phyloP scores from a whole-genome alignment of 257 asterid species.

The Cynanchum wilfordii region DNA sequence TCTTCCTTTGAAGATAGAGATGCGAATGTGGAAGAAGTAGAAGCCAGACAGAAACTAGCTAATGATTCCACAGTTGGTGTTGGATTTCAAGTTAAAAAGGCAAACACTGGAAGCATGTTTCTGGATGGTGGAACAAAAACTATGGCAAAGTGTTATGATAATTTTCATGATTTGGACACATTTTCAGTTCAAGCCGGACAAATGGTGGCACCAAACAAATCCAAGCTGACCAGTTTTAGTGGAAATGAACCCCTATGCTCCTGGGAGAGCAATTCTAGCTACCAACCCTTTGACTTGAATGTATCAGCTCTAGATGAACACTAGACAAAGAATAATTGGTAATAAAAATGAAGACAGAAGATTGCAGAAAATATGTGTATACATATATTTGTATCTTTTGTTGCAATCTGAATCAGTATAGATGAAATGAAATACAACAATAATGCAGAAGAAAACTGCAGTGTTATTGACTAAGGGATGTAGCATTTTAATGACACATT shows the following conservation, averaged over 20 bases:
- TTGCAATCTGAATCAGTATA: neutral
- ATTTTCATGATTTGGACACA: neutral
- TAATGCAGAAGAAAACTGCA: neutral
- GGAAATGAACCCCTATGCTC: neutral
- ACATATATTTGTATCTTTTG: neutral
- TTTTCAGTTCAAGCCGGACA: neutral
- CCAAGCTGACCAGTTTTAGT: neutral
- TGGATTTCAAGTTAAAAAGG: neutral
- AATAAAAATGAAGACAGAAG: neutral
- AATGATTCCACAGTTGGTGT: neutral
- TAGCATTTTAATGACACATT: neutral
- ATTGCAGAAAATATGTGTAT: neutral
- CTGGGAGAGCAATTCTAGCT: neutral
- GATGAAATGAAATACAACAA: neutral
- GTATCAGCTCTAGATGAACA: neutral
- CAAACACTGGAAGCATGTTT: neutral
- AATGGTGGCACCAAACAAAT: neutral
- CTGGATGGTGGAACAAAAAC: neutral
- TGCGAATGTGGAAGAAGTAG: neutral
- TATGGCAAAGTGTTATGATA: neutral
- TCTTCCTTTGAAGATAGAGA: neutral
- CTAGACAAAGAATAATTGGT: neutral
- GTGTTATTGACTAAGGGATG: neutral
- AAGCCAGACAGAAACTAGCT: neutral
- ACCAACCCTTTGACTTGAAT: constrained; percentile 4